Base-by-base conservation (phyloP, 495 filamentous ascomycete species). In the Thermothielavioides terrestris region DNA sequence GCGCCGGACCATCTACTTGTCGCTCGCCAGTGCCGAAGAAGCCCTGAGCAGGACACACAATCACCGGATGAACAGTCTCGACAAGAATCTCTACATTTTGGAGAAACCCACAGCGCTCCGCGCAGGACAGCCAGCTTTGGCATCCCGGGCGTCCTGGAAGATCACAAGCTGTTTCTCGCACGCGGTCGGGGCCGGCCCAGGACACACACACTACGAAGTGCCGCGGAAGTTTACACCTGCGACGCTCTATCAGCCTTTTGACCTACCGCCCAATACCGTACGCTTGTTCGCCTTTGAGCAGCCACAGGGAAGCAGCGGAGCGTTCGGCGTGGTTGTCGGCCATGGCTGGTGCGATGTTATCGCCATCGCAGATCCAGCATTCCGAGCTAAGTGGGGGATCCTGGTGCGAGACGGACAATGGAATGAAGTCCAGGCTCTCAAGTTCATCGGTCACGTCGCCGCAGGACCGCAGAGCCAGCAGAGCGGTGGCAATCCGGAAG, bases 151-250 rank as follows among this genome's bases (percentile, higher is more conserved):
- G 2, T 5, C 46, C 1, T 60, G 53, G 53, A 60, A 56, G 44
- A 54, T 60, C 35, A 60, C 57, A 8, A 43, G 34, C 15, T 54
- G 50, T 22, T 56, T 56, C 43, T 60, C 57, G 7, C 57, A 60
- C 32, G 57, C 57, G 3, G 35, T 56, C 14, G 57, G 57, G 15
- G 39, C 50, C 20, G 57, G 57, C 14, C 14, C 31, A 2, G 57
- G 53, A 0, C 57, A 60, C 21, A 25, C 41, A 9, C 53, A 54
- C 27, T 60, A 50, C 28, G 57, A 60, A 21, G 53, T 52, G 14
- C 57, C 53, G 1, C 34, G 57, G 0, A 47, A 46, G 21, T 60
- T 56, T 27, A 50, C 17, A 8, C 17, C 43, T 3, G 49, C 53
- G 7, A 42, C 37, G n/a, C 25, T 60, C 22, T 54, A 45, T 27